Percentiles rank a stretch among this genome's conserved stretches.
Evolutionary conservation across 2,329 filamentous ascomycete genomes (phyloP).

Genomic region (Nemania bipapillata): DNA sequence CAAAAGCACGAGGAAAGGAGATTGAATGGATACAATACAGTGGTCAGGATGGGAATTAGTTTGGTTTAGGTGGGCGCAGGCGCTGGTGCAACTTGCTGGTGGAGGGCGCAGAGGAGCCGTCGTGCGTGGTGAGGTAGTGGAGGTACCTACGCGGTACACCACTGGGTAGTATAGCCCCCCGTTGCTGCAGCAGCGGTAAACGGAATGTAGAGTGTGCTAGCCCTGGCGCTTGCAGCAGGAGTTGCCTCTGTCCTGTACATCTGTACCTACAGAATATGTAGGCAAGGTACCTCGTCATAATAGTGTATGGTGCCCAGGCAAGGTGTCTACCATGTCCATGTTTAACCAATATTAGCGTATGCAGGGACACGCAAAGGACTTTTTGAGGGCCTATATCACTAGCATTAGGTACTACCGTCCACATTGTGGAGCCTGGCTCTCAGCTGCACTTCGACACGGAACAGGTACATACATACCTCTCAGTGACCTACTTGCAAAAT

Average conservation of each 20-base stretch:
- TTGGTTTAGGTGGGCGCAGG: conserved; percentile 40
- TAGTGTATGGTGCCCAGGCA: conserved; percentile 21
- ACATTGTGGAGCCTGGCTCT: conserved; percentile 23
- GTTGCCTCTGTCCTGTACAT: conserved; percentile 10
- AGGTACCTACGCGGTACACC: background rate
- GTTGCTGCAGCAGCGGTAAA: conserved; percentile 35
- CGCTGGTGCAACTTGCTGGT: conserved; percentile 30
- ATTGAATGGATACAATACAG: conserved; percentile 34
- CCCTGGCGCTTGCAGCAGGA: conserved; percentile 31
- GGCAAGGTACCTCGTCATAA: no score
- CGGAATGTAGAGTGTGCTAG: conserved; percentile 27
- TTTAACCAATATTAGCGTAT: background rate
- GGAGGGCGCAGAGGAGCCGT: background rate
- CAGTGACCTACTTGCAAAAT: conserved; percentile 29
- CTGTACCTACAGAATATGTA: no score
- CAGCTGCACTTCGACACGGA: conserved; percentile 22
- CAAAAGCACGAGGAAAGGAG: conserved; percentile 42
- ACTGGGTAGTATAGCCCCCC: conserved; percentile 13
- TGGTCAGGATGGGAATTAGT: conserved; percentile 23
- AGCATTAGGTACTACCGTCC: conserved; percentile 9
- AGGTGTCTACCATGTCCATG: conserved; percentile 19
- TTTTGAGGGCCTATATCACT: conserved; percentile 19
- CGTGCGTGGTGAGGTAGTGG: conserved; percentile 12
- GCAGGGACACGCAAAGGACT: conserved; percentile 15
- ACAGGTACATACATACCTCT: conserved; percentile 33